Conservation (phyloP, 805 yeast species). For the Metschnikowia gelsemii region DNA sequence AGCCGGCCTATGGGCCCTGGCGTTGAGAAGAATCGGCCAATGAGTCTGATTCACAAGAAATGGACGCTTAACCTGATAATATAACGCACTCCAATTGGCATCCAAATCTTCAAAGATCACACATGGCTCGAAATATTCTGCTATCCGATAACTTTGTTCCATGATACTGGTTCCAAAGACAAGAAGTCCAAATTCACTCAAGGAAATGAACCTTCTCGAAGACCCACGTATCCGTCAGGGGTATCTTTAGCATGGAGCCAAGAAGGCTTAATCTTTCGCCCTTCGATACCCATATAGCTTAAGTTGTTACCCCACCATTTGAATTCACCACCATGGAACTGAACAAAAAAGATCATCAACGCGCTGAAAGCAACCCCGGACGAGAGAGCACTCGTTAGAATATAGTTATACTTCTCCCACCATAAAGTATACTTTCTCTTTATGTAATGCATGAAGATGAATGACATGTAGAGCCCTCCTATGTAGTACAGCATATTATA, state of each 20-base stretch:
- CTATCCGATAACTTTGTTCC: too few relatives aligned
- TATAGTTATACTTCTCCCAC: conserved; percentile 76
- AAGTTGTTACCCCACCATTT: conserved; percentile 66
- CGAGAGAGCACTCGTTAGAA: conserved; percentile 54
- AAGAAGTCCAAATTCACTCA: too few relatives aligned
- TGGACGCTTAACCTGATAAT: too few relatives aligned
- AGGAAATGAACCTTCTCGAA: conserved; percentile 19
- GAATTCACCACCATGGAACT: conserved; percentile 42
- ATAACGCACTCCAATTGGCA: too few relatives aligned
- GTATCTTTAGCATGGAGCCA: conserved; percentile 36
- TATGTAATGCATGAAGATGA: conserved; percentile 54
- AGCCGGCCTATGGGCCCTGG: too few relatives aligned
- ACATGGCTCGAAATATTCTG: too few relatives aligned
- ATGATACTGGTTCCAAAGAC: too few relatives aligned
- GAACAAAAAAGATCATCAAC: conserved; percentile 56
- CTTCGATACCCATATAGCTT: conserved; percentile 37
- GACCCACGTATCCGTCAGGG: conserved; percentile 22
- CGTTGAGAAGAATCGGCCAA: too few relatives aligned
- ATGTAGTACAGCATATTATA: conserved; percentile 53
- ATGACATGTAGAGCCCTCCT: conserved; percentile 59
- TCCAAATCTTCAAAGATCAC: too few relatives aligned
- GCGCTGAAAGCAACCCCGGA: conserved; percentile 67
- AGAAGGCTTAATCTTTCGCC: conserved; percentile 24
- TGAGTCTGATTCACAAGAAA: too few relatives aligned
- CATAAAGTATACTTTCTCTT: conserved; percentile 49